Conservation (phyloP, 192 early-diverging fungal genomes). For the Gryganskiella cystojenkinii region DNA sequence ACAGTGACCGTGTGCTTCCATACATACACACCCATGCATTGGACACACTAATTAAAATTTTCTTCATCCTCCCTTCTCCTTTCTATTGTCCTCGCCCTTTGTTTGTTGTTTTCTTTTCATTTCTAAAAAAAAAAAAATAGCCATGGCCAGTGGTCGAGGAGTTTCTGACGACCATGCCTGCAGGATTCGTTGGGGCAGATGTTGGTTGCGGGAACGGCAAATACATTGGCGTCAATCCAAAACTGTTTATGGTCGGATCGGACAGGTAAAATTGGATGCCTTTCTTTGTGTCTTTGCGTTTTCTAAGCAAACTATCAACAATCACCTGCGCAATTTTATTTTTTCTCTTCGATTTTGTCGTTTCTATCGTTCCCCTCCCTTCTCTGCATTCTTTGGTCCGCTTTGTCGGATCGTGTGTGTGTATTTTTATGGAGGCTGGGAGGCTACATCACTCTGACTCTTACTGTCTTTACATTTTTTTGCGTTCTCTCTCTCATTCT, state of each 20-base stretch:
- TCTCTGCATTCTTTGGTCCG: too few relatives aligned
- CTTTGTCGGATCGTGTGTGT: too few relatives aligned
- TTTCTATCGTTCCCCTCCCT: too few relatives aligned
- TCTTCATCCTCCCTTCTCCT: too few relatives aligned
- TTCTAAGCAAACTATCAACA: background rate
- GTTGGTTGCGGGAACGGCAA: constrained; percentile 99
- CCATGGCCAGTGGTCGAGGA: constrained; percentile 96
- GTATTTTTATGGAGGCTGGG: too few relatives aligned
- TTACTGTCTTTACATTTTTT: too few relatives aligned
- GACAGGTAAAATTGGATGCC: constrained; percentile 72
- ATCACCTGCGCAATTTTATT: background rate
- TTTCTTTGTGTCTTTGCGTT: background rate
- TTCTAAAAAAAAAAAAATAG: constrained; percentile 45
- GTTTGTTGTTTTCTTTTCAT: too few relatives aligned
- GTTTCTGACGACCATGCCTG: constrained; percentile 71
- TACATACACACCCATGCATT: too few relatives aligned
- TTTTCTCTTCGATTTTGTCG: too few relatives aligned
- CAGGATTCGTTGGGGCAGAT: constrained; percentile 89
- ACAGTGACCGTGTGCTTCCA: background rate
- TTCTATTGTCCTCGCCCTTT: background rate
- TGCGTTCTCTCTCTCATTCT: too few relatives aligned
- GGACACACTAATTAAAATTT: too few relatives aligned
- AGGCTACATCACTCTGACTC: too few relatives aligned
- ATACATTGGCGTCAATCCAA: constrained; percentile 90
- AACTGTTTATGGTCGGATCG: constrained; percentile 84